Evolutionary conservation across 331 rosid genomes (phyloP), one percentile per base, ranked within the genome.

Genomic region (Rhamnella rubrinervis): DNA sequence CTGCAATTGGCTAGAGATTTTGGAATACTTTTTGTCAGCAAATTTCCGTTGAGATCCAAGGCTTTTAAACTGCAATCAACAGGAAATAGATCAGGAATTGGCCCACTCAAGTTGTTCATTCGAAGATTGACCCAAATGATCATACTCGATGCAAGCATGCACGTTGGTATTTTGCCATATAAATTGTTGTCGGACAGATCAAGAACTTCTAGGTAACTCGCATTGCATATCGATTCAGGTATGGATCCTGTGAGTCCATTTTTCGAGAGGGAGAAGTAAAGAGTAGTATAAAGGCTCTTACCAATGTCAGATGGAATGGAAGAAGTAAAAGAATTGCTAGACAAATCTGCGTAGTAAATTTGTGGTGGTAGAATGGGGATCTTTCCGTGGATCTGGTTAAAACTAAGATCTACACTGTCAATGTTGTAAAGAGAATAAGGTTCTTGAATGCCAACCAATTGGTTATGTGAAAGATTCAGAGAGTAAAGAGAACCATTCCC

Each of bases 21-120:
- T 7, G 96, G 92, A 56, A 89, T 75, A 11, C 26, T 4, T n/a
- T 89, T 89, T 20, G n/a, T 59, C 1, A 89, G 31, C 0, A 2
- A 4, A 70, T 89, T 89, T 52, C 56, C 65, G 25, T 72, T 55
- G n/a, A 84, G 80, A 80, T 86, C 81, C 7, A 89, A 80, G 58
- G 86, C 82, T 72, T 47, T 59, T 21, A 84, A 66, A 63, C 44
- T 52, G 68, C 92, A 86, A 0, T 20, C 10, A 28, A 14, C 55
- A 46, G 81, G 71, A 75, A 86, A 84, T 8, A 6, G 37, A 68
- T 82, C 60, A 2, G 86, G 80, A 53, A 89, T 75, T 1, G 4
- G 0, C 10, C 87, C 89, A 23, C 0, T 76, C 28, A 80, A 73
- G 6, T 65, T 51, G 73, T 89, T 89, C 31, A 20, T 71, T 53